Percentiles rank a stretch among this genome's conserved stretches.
These are phyloP conservation scores for Aspergillus sp. DNA, from an alignment of 2,329 filamentous ascomycete species.

Conservation along the genomic window DNA sequence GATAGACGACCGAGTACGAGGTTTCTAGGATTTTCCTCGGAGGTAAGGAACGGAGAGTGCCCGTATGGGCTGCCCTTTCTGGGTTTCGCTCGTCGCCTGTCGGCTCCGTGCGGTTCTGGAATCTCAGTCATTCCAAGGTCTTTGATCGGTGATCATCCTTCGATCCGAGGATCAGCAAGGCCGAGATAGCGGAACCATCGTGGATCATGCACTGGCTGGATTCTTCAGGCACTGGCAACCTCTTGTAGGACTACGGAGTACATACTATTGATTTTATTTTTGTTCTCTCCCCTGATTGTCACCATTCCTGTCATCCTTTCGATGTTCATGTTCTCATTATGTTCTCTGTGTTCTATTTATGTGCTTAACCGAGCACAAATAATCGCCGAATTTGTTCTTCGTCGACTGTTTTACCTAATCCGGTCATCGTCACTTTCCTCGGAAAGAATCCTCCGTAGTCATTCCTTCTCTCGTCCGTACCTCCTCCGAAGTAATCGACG, in stretches of 20 bases:
- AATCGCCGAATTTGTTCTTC: not conserved
- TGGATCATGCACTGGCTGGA: constrained; percentile 7
- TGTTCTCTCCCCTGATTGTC: not conserved
- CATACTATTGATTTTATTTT: not conserved
- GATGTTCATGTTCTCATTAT: not conserved
- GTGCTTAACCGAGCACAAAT: too few species aligned
- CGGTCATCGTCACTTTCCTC: not conserved
- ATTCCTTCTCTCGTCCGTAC: not conserved
- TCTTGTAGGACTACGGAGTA: not conserved
- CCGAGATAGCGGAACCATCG: constrained; percentile 9
- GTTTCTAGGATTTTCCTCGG: not conserved
- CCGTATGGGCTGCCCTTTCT: not conserved
- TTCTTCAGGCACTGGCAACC: not conserved
- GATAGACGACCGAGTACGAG: not conserved
- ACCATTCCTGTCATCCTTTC: not conserved
- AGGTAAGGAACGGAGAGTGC: not conserved
- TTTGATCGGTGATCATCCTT: constrained; percentile 10
- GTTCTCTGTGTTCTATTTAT: too few species aligned
- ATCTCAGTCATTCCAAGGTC: constrained; percentile 5
- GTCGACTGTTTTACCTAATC: not conserved
- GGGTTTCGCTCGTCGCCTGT: not conserved
- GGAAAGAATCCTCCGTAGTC: not conserved
- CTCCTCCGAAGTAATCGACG: not conserved
- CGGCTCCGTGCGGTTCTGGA: constrained; percentile 8
- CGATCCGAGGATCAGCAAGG: constrained; percentile 15